phyloP scores from a whole-genome alignment of 2,329 filamentous ascomycete genomes.

The Aaosphaeria pasadenensis region DNA sequence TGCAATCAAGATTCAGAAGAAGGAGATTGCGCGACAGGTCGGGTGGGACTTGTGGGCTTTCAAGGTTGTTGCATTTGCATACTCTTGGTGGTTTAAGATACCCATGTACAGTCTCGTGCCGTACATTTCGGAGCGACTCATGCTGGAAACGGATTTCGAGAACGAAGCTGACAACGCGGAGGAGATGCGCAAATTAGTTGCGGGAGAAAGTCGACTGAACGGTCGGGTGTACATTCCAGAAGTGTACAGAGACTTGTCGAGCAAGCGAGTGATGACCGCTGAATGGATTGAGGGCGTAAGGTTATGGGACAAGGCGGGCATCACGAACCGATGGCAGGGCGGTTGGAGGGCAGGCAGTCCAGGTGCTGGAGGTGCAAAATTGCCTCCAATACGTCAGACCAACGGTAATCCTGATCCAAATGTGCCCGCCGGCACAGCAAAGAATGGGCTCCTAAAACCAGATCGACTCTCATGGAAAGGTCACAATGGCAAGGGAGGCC shows the following conservation, averaged over 20 bases:
- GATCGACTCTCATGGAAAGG: constrained; percentile 78
- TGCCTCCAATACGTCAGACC: constrained; percentile 45
- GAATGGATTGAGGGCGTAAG: constrained; percentile 97
- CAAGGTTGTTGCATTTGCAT: constrained; percentile 79
- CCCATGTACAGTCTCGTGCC: constrained; percentile 88
- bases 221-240: constrained; percentile 84
- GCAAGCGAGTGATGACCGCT: constrained; percentile 81
- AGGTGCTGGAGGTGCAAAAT: constrained; percentile 66
- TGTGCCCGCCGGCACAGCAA: constrained; percentile 29
- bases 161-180: constrained; percentile 89
- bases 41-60: constrained; percentile 96
- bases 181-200: constrained; percentile 75
- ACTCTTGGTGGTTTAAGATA: constrained; percentile 87
- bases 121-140: constrained; percentile 87
- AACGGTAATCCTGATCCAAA: constrained; percentile 32
- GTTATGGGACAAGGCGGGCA: constrained; percentile 84
- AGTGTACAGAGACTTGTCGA: constrained; percentile 79
- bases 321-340: constrained; percentile 75
- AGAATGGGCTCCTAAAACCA: constrained; percentile 68
- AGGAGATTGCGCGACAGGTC: constrained; percentile 87
- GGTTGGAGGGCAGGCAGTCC: constrained; percentile 73
- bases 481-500: constrained; percentile 67
- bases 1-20: constrained; percentile 94
- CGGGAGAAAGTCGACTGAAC: constrained; percentile 70
- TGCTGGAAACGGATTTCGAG: constrained; percentile 90